These are phyloP conservation scores for Mucor saturninus DNA, from an alignment of 371 early-diverging fungal genomes.

Conservation along the genomic window DNA sequence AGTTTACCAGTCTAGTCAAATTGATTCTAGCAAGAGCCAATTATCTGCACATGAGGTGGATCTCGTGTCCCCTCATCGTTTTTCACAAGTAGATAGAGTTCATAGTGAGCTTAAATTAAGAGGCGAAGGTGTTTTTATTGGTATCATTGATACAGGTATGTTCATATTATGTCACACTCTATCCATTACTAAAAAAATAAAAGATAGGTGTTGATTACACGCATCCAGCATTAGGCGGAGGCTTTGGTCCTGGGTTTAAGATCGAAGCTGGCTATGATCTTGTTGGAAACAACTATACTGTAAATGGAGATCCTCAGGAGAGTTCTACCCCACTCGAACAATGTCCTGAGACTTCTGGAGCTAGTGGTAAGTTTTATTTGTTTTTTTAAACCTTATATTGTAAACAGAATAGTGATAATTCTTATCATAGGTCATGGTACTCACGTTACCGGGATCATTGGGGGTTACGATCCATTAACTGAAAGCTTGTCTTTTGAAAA, in stretches of 20 bases:
- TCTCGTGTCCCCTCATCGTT: constrained; percentile 24
- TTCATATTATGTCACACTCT: too few species aligned
- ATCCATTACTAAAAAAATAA: too few species aligned
- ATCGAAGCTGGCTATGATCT: constrained; percentile 69
- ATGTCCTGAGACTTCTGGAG: constrained; percentile 15
- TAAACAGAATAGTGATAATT: not conserved
- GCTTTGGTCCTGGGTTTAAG: constrained; percentile 67
- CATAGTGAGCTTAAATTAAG: constrained; percentile 26
- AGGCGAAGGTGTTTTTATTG: constrained; percentile 18
- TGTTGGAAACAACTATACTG: constrained; percentile 51
- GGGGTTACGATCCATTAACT: constrained; percentile 49
- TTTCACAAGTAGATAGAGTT: constrained; percentile 23
- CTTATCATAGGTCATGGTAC: constrained; percentile 59
- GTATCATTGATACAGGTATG: constrained; percentile 46
- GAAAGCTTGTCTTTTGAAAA: constrained; percentile 23
- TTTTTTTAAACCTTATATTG: not conserved
- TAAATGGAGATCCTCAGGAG: constrained; percentile 13
- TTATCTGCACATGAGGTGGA: not conserved
- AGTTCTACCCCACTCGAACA: constrained; percentile 30
- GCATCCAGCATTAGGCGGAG: constrained; percentile 73
- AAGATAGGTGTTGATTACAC: constrained; percentile 58
- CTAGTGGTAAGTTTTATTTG: not conserved
- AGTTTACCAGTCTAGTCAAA: not conserved
- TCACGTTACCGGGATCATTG: constrained; percentile 71
- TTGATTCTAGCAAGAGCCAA: not conserved